phyloP scores from a whole-genome alignment of 768 basidiomycete genomes.

The Mycena galericulata region DNA sequence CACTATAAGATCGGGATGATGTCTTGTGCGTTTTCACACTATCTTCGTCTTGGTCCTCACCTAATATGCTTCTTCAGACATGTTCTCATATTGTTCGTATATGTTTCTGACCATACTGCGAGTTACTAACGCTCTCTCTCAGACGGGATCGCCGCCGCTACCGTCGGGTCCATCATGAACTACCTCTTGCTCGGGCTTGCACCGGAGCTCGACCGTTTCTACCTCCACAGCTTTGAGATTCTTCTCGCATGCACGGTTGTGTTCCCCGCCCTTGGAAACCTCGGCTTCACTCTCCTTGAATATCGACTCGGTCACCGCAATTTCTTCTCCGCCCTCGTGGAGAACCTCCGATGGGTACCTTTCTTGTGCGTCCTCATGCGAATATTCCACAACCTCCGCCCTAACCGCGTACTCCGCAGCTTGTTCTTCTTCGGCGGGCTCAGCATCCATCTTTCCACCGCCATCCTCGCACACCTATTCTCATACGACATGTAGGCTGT shows the following conservation, averaged over 20 bases:
- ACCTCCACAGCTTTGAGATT: slow-evolving; percentile 85
- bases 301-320: slow-evolving; percentile 78
- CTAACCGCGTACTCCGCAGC: slow-evolving; percentile 47
- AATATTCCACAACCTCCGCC: neutral
- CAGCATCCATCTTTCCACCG: slow-evolving; percentile 76
- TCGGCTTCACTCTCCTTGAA: slow-evolving; percentile 80
- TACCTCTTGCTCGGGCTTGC: slow-evolving; percentile 81
- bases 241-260: slow-evolving; percentile 81
- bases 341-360: slow-evolving; percentile 74
- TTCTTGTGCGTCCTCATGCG: slow-evolving; percentile 70
- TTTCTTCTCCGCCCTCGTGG: slow-evolving; percentile 59
- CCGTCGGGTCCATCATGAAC: slow-evolving; percentile 75
- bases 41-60: neutral
- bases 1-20: slow-evolving; percentile 89
- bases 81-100: slow-evolving; percentile 30
- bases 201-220: slow-evolving; percentile 77
- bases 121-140: slow-evolving; percentile 13
- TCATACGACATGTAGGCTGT: slow-evolving; percentile 67
- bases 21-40: slow-evolving; percentile 60
- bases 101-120: neutral
- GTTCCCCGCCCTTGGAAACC: slow-evolving; percentile 82
- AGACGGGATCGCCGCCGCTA: slow-evolving; percentile 78
- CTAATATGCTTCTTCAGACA: slow-evolving; percentile 47
- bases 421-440: slow-evolving; percentile 84
- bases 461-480: slow-evolving; percentile 76